Evolutionary conservation across 345 rosid genomes (phyloP), one percentile per base, ranked within the genome.

Genomic region (Schrenkiella parvula): DNA sequence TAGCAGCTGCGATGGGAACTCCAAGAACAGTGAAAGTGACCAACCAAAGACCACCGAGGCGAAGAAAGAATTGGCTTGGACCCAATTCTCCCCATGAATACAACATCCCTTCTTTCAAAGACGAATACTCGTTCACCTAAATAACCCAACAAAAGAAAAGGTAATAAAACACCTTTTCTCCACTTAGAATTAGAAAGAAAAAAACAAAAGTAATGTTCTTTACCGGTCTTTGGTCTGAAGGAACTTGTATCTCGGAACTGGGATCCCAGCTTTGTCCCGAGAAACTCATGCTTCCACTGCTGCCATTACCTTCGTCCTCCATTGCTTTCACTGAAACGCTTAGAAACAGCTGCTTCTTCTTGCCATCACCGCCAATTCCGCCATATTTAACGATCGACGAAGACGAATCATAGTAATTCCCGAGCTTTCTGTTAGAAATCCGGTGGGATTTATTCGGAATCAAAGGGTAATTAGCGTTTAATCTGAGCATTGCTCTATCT

Each of bases 171-270:
- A n/a, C n/a, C n/a, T n/a, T n/a, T n/a, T n/a, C n/a, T n/a, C n/a
- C n/a, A n/a, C n/a, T n/a, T n/a, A n/a, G n/a, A n/a, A n/a, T n/a
- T n/a, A n/a, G n/a, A n/a, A n/a, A n/a, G n/a, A n/a, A n/a, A n/a
- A n/a, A n/a, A n/a, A n/a, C n/a, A n/a, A n/a, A n/a, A n/a, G n/a
- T n/a, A n/a, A n/a, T n/a, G n/a, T n/a, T n/a, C n/a, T n/a, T n/a
- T n/a, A n/a, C 98, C 68, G 97, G 97, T 54, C 97, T 83, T 82
- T 93, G 97, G 70, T 93, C 98, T 17, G 83, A 89, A 31, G 97
- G 98, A 64, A 93, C 97, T 74, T 80, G 82, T 44, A 88, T 87
- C 79, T 93, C 98, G 7, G 83, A 80, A 71, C 92, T 88, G 0
- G 97, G 97, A 19, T 93, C 86, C 98, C 97, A 93, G 70, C 89